Evolutionary conservation across 1,139 yeast genomes (phyloP), one percentile per base, ranked within the genome.

Genomic region (Pichia norvegensis): DNA sequence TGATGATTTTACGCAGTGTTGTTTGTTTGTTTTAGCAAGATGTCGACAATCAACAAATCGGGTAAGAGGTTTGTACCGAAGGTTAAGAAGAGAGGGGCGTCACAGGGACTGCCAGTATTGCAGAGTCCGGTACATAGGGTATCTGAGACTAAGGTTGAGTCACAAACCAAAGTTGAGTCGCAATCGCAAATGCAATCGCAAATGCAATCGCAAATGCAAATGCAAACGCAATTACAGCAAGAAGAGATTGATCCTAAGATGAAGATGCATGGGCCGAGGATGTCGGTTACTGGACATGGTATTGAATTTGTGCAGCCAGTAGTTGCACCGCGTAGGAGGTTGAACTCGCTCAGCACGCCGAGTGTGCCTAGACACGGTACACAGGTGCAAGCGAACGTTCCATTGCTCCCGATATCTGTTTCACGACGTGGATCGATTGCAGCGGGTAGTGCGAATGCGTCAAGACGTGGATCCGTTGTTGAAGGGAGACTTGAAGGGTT

Each of bases 31-130:
- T n/a, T n/a, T n/a, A n/a, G 9, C n/a, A 36, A 20, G n/a, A 61
- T 61, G 65, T 59, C 63, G 43, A 51, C 59, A 36, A 53, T 61
- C 40, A 60, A 66, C 52, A 56, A 64, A 52, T 59, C 64, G 16
- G 53, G 64, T 41, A 51, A 63, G 29, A 53, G 64, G 37, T 57
- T 61, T 44, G 50, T 55, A 17, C 65, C 65, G 2, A 60, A 60
- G 40, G 42, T 55, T 21, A 55, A 20, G 10, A 20, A 31, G 20
- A 4, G 35, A 17, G 20, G 19, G 35, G 2, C n/a, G 14, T 31
- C 19, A 31, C 7, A 8, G 11, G 10, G 29, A 7, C 29, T 8
- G 29, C 10, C 29, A 16, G 20, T n/a, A 17, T 31, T 31, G 17
- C 33, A 29, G 33, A 14, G 8, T 8, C 29, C 7, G 29, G 10